Percentiles rank a stretch among this genome's conserved stretches.
phyloP scores from a whole-genome alignment of 2,329 filamentous ascomycete species.

The Diatrype stigma region DNA sequence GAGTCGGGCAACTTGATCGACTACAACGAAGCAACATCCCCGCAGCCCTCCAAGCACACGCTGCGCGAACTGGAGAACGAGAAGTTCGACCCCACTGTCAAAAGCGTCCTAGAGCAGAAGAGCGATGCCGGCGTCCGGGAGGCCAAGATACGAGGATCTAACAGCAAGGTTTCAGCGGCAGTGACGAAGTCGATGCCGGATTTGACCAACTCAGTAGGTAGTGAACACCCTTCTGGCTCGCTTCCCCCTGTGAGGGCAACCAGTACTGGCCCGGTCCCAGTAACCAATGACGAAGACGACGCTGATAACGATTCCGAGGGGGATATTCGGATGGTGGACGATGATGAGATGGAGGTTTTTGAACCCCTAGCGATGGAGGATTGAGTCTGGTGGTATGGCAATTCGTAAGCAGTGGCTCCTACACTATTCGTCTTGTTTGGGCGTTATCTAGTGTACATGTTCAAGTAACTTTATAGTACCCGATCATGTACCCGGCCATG shows the following conservation, averaged over 20 bases:
- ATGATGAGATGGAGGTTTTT: background rate
- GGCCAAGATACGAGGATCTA: conserved; percentile 9
- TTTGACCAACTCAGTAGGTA: conserved; percentile 4
- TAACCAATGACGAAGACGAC: conserved; percentile 21
- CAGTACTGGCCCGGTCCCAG: background rate
- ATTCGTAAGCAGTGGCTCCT: too few relatives aligned
- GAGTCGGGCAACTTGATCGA: conserved; percentile 37
- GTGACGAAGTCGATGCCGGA: conserved; percentile 17
- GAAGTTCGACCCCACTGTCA: conserved; percentile 23
- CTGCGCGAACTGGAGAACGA: conserved; percentile 17
- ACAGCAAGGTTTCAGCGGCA: background rate
- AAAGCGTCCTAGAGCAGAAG: conserved; percentile 21
- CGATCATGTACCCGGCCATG: too few relatives aligned
- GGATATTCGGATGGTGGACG: conserved; percentile 6
- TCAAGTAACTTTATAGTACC: too few relatives aligned
- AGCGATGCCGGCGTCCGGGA: conserved; percentile 15
- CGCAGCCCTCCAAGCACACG: conserved; percentile 14
- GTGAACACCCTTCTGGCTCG: background rate
- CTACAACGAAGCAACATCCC: conserved; percentile 18
- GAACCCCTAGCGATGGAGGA: conserved; percentile 1
- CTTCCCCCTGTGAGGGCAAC: background rate
- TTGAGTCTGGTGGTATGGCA: background rate
- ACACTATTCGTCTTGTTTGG: too few relatives aligned
- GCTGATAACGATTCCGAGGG: background rate
- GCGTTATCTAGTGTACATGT: too few relatives aligned